Base-by-base conservation (phyloP, 371 early-diverging fungal species). In the Chytridium lagenaria region DNA sequence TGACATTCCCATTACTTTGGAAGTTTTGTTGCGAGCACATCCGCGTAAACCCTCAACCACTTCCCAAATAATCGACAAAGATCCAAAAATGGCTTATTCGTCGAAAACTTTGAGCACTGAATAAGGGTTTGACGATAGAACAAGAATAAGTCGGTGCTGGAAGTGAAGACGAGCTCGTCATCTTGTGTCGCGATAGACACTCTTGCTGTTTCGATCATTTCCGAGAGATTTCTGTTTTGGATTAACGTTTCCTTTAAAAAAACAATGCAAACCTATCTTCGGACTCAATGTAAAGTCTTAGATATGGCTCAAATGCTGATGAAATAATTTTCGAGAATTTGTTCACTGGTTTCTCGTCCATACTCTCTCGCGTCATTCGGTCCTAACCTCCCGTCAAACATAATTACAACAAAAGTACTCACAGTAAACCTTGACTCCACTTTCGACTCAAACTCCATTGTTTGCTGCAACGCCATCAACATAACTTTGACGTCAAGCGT, bases 401-500 rank as follows among this genome's bases (percentile, higher is more conserved):
- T n/a, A n/a, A n/a, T n/a, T n/a, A 0, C 3, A 40, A 22, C 22
- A 12, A n/a, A 36, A 51, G 39, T 50, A 22, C 61, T 28, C 69
- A 77, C 78, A 34, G 57, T 65, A 59, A 84, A 96, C 66, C 93
- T 81, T 49, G 90, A 91, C 36, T 85, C 84, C 5, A 97, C 82
- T 77, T 95, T 94, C 7, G 82, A 79, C 80, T 98, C 98, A 78
- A 97, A 97, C 36, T 95, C 94, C 55, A 93, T 84, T 0, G 98
- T 96, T 15, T 90, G 80, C 40, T 93, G 91, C 57, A 98, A 73
- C 0, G 90, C 92, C 38, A 88, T 83, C 22, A 95, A 78, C 67
- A 96, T 80, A 64, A 97, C 77, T 51, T 91, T 91, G 0, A 93
- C 93, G 73, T 90, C 90, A 5, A 89, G 79, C 2, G 66, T 40